Base-by-base conservation (phyloP, 495 filamentous ascomycete species). In the Penicillium lagena region DNA sequence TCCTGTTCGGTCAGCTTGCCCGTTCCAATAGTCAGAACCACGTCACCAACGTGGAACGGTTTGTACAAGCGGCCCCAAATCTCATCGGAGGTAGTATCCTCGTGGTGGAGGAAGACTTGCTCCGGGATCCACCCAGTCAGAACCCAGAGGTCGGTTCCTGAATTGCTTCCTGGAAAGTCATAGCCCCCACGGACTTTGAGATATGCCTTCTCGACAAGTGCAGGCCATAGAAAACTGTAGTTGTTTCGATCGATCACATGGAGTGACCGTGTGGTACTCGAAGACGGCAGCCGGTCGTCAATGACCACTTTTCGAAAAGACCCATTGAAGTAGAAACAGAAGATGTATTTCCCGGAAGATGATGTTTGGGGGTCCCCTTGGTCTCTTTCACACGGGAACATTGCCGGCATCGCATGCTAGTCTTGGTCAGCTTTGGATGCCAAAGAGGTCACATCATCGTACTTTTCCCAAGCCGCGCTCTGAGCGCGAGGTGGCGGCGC, bases 131-230 rank as follows among this genome's bases (percentile, higher is more conserved):
- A 99, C 28, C 91, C 90, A 1, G 86, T 94, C 39, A 99, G 62
- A 10, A 90, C 82, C 71, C 87, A 87, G 2, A 99, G 66, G 59
- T 99, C 93, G 7, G 90, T 96, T 2, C 87, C 90, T 3, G 90
- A 96, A 59, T 99, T 96, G 54, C 91, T 96, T n/a, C 93, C 93
- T 2, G 93, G 93, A 52, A 99, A 97, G 51, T 97, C 89, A 62
- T 99, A 99, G 29, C 93, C 94, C 29, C 94, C 94, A 14, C 89
- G 79, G 7, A 97, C 77, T 67, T 97, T 99, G n/a, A 99, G 69
- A 49, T 97, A 99, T 4, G 93, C 93, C 58, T 99, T 99, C 63
- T 99, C 93, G 30, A 96, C 68, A 27, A 99, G 68, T 17, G 93
- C 90, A n/a, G 91, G 93, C 87, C 89, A 96, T 14, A 96, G 59